Conservation (phyloP, 768 basidiomycete species). For the Xerocomus brunneocitrinus region DNA sequence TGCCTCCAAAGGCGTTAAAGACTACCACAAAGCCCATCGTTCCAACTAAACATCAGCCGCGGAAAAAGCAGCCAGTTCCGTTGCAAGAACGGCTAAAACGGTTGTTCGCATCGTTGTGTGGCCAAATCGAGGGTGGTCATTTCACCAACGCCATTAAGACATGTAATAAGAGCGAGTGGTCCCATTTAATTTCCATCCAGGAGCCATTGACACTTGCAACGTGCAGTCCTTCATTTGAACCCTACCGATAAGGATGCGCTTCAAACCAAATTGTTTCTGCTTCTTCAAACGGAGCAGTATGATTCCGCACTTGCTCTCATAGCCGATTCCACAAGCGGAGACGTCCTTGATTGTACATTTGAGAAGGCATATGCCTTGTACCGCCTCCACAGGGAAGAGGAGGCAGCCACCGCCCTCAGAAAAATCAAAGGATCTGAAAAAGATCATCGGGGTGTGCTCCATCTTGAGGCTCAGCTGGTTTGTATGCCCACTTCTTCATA, state of each 20-base stretch:
- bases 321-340: slow-evolving; percentile 15
- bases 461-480: slow-evolving; percentile 88
- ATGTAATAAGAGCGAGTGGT: slow-evolving; percentile 78
- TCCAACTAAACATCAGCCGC: slow-evolving; percentile 7
- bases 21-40: slow-evolving; percentile 3
- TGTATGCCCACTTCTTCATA: slow-evolving; percentile 29
- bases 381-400: slow-evolving; percentile 70
- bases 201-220: slow-evolving; percentile 16
- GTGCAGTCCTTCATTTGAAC: slow-evolving; percentile 64
- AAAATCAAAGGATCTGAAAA: slow-evolving; percentile 41
- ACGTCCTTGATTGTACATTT: slow-evolving; percentile 37
- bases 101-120: slow-evolving; percentile 73
- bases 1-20: slow-evolving; percentile 18
- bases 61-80: slow-evolving; percentile 20
- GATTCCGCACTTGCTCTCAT: slow-evolving; percentile 61
- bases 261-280: slow-evolving; percentile 81
- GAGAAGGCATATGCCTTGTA: slow-evolving; percentile 84
- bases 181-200: slow-evolving; percentile 18
- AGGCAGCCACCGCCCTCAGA: slow-evolving; percentile 54
- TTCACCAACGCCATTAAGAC: slow-evolving; percentile 84
- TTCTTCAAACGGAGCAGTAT: slow-evolving; percentile 85
- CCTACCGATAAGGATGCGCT: slow-evolving; percentile 67
- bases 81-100: slow-evolving; percentile 40
- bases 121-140: slow-evolving; percentile 89
- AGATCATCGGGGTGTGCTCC: slow-evolving; percentile 59